Base-by-base conservation (phyloP, 2,329 filamentous ascomycete species). In the Fusarium nematophilum region DNA sequence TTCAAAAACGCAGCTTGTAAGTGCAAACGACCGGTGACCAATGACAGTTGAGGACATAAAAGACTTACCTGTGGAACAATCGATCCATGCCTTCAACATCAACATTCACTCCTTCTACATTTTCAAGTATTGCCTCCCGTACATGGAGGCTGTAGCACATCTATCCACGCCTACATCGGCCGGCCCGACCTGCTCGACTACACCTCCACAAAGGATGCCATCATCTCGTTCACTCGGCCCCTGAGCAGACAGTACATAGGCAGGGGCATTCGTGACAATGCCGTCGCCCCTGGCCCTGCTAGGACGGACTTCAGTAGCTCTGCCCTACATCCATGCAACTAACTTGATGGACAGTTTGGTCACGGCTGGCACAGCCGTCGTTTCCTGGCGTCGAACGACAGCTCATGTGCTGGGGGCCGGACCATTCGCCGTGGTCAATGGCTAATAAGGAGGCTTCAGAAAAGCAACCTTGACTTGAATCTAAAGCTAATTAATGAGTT, bases 51-150 rank as follows among this genome's bases (percentile, higher is more conserved):
- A 88, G 53, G 85, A 90, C 63, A 94, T 94, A 73, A 78, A 80
- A 36, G 89, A 93, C 37, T 76, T 95, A 1, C 76, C 83, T 21
- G 90, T 93, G 69, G 89, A 92, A 5, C 91, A 95, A 77, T 95
- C 90, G 91, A 68, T 88, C 45, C 81, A 87, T 55, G 94, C 90
- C 0, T 94, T 96, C 77, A 82, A 92, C 75, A 91, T 87, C 40
- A 96, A 95, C 77, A 93, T 95, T 69, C 89, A 94, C 74, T 84
- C 90, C 4, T 89, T 93, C 81, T 94, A 88, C 78, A 80, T 94
- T 29, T 83, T 90, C 57, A 95, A 95, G 74, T 92, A 93, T 70
- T 77, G 83, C 10, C 80, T 95, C 9, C 87, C 86, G 1, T 89
- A 93, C 75, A 90, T 95, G 86, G 84, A 86, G 70, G 73, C 75